A percentile compares a stretch with the other conserved stretches of the same genome.
Conservation (phyloP, 2,329 filamentous ascomycete species). For the Xylariaceae sp. region DNA sequence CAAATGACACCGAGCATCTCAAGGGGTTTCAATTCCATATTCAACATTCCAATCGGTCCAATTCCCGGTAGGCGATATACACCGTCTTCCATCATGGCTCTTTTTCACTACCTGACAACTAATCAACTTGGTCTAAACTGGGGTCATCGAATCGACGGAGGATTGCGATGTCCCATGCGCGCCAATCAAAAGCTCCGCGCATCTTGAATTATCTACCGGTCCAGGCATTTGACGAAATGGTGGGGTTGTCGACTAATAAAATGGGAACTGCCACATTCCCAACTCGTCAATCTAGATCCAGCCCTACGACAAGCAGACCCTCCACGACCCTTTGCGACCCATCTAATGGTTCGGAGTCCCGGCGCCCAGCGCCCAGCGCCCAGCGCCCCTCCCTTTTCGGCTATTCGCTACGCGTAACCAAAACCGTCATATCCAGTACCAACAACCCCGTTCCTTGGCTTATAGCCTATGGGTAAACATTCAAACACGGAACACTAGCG, state of each 20-base stretch:
- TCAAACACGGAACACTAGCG: too few species aligned
- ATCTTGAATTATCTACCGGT: conserved; percentile 4
- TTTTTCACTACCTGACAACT: background rate
- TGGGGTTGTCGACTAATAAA: conserved; percentile 18
- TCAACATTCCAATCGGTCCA: too few species aligned
- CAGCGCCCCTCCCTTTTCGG: background rate
- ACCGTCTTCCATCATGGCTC: too few species aligned
- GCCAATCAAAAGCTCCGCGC: conserved; percentile 21
- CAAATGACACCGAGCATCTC: too few species aligned
- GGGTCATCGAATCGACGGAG: background rate
- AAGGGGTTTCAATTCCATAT: too few species aligned
- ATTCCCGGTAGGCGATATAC: too few species aligned
- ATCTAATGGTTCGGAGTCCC: conserved; percentile 1
- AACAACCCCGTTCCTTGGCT: background rate
- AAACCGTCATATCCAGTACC: background rate
- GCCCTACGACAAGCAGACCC: conserved; percentile 14
- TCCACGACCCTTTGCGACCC: conserved; percentile 6
- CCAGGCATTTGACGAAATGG: conserved; percentile 2
- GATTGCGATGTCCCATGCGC: conserved; percentile 9
- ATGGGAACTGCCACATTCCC: conserved; percentile 13
- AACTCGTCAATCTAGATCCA: conserved; percentile 17
- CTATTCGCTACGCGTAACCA: background rate
- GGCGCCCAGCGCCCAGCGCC: conserved; percentile 8
- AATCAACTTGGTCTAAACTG: background rate
- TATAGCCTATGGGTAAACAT: too few species aligned